phyloP scores from a whole-genome alignment of 768 basidiomycete species.

The Rhizopogon vinicolor region DNA sequence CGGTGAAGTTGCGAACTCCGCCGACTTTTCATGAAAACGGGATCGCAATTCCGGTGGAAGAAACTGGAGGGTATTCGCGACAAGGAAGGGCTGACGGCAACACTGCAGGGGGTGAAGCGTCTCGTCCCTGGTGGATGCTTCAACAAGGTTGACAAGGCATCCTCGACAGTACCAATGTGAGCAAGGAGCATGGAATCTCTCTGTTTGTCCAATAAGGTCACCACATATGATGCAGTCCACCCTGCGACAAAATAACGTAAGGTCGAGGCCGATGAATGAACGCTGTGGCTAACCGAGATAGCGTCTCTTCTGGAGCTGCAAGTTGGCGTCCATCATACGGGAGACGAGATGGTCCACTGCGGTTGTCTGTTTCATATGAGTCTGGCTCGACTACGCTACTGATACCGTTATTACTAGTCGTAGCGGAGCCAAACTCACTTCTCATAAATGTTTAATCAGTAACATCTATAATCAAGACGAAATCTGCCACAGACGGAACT shows the following conservation, averaged over 20 bases:
- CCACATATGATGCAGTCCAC: slow-evolving; percentile 38
- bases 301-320: not conserved
- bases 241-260: slow-evolving; percentile 8
- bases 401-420: not conserved
- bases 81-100: slow-evolving; percentile 35
- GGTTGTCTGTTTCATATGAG: not conserved
- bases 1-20: slow-evolving; percentile 41
- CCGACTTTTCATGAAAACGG: slow-evolving; percentile 35
- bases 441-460: not conserved
- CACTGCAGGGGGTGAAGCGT: slow-evolving; percentile 49
- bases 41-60: slow-evolving; percentile 22
- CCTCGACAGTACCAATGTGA: slow-evolving; percentile 40
- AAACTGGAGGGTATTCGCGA: slow-evolving; percentile 20
- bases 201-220: slow-evolving; percentile 23
- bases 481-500: not conserved
- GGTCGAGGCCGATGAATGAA: not conserved
- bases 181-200: slow-evolving; percentile 38
- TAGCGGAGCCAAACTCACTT: not conserved
- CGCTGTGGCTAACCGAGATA: not conserved
- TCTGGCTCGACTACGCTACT: not conserved
- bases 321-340: not conserved
- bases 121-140: slow-evolving; percentile 43
- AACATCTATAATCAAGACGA: not conserved
- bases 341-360: not conserved
- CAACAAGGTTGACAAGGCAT: slow-evolving; percentile 40